Base-by-base conservation (phyloP, 257 asterid genomes). In the Nicotiana paniculata region DNA sequence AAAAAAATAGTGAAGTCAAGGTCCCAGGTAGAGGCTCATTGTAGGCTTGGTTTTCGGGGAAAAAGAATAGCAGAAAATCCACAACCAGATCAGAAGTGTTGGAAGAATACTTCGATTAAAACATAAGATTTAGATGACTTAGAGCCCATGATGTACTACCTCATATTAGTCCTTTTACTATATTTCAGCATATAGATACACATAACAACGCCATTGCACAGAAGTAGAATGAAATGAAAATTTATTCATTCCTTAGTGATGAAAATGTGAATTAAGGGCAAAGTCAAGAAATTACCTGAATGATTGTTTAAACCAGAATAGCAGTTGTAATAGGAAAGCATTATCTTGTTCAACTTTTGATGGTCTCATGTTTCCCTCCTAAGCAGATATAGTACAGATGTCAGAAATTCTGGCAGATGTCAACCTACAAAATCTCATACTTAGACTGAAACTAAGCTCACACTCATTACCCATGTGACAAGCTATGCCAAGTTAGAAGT, bases 231-330 rank as follows among this genome's bases (percentile, higher is more conserved):
- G 43, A 51, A 51, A 35, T 51, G 62, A 67, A 82, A 32, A 70
- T 35, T 54, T 77, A 84, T 80, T 51, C 46, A 83, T 30, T 77
- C 77, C 57, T 24, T 4, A 18, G 24, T 16, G 39, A 32, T 4
- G n/a, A 39, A 26, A 65, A 74, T n/a, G 13, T 59, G 37, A 70
- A 80, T 28, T 28, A 77, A 61, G 53, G 75, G 46, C 69, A 17
- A 43, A 69, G 83, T 78, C 58, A 77, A 30, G 61, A 76, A 30
- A 81, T 66, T 75, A 93, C 99, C 97, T 89, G 93, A 96, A 96
- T 88, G 99, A 91, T 84, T 93, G 98, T 88, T 96, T 96, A 88
- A 96, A 96, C 99, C 99, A 96, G 92, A 91, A 92, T 83, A 96
- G 95, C 87, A 96, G 89, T 93, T 96, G 99, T 90, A 93, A 84